Conservation (phyloP, 2,329 filamentous ascomycete genomes). For the Ascochyta lentis region DNA sequence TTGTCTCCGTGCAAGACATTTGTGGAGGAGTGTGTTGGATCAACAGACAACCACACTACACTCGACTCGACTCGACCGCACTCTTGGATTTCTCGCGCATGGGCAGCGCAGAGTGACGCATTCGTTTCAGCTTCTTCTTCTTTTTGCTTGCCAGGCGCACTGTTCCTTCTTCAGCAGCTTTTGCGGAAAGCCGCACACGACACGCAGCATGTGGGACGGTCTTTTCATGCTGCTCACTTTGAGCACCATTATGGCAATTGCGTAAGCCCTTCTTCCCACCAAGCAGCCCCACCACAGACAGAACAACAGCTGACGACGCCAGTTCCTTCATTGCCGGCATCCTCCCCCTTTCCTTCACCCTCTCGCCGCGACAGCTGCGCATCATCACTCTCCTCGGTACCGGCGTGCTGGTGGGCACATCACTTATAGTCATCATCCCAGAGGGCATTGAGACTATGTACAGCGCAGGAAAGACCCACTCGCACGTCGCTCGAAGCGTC, state of each 20-base stretch:
- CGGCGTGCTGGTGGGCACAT: slow-evolving; percentile 92
- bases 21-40: slow-evolving; percentile 16
- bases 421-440: slow-evolving; percentile 95
- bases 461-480: slow-evolving; percentile 53
- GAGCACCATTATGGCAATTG: slow-evolving; percentile 70
- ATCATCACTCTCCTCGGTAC: slow-evolving; percentile 91
- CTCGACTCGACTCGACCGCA: slow-evolving; percentile 1
- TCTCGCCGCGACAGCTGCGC: slow-evolving; percentile 85
- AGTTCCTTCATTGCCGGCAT: slow-evolving; percentile 95
- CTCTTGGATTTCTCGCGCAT: slow-evolving; percentile 16
- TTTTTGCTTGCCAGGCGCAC: slow-evolving; percentile 25
- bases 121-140: slow-evolving; percentile 4
- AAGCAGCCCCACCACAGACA: neutral
- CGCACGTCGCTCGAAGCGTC: slow-evolving; percentile 30
- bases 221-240: slow-evolving; percentile 69
- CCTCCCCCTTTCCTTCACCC: slow-evolving; percentile 84
- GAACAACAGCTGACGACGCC: slow-evolving; percentile 27
- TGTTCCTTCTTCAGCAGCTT: slow-evolving; percentile 18
- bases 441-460: slow-evolving; percentile 94
- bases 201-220: slow-evolving; percentile 63
- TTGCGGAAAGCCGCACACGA: slow-evolving; percentile 20
- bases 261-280: slow-evolving; percentile 54
- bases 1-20: slow-evolving; percentile 19
- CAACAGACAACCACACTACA: slow-evolving; percentile 10
- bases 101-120: slow-evolving; percentile 24